phyloP scores from a whole-genome alignment of 176 grass and related monocot species.

The Thinopyrum elongatum region DNA sequence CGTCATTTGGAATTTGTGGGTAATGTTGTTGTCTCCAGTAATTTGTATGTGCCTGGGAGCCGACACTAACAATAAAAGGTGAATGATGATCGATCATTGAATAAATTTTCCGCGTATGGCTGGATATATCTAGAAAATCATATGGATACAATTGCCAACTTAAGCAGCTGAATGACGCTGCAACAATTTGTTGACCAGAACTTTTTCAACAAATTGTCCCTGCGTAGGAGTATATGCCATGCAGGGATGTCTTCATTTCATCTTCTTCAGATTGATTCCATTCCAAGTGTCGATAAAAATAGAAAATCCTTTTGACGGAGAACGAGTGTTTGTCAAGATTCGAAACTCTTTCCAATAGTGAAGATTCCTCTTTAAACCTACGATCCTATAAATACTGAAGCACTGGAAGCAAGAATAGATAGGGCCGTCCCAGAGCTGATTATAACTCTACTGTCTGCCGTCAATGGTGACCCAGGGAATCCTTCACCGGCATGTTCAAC shows the following conservation, averaged over 20 bases:
- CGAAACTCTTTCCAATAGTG: not conserved
- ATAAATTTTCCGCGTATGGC: not conserved
- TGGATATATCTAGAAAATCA: not conserved
- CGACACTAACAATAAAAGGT: slow-evolving; percentile 6
- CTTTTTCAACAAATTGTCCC: too few species aligned
- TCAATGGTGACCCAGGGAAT: not conserved
- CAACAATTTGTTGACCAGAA: not conserved
- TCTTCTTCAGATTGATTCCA: too few species aligned
- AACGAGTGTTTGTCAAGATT: not conserved
- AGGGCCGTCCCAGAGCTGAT: not conserved
- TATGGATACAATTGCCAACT: not conserved
- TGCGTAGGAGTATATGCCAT: too few species aligned
- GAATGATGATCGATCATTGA: not conserved
- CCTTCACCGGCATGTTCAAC: not conserved
- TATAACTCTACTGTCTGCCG: not conserved
- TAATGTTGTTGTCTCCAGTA: not conserved
- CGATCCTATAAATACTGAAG: not conserved
- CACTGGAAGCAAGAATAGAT: not conserved
- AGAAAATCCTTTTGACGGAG: too few species aligned
- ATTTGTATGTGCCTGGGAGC: not conserved
- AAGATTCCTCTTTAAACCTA: not conserved
- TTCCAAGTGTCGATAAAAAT: too few species aligned
- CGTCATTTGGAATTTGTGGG: not conserved
- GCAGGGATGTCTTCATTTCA: too few species aligned
- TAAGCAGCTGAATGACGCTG: not conserved